Evolutionary conservation across 495 filamentous ascomycete genomes (phyloP).

Genomic region (Clohesyomyces aquaticus): DNA sequence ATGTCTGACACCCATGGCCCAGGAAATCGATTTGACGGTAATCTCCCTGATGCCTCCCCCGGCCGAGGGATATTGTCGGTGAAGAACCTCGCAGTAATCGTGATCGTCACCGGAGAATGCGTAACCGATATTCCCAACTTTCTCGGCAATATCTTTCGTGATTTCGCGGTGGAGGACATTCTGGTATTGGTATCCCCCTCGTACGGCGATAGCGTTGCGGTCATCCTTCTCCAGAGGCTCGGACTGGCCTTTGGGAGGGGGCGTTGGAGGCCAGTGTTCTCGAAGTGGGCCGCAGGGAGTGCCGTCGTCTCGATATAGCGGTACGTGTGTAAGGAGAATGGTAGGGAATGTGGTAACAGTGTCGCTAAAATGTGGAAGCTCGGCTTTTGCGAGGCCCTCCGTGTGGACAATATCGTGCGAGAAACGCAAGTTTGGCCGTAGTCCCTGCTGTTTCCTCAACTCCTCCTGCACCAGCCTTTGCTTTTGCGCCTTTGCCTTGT

Average conservation of each 20-base stretch:
- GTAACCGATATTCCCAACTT: slow-evolving; percentile 65
- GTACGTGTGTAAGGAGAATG: slow-evolving; percentile 87
- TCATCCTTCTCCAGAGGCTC: slow-evolving; percentile 67
- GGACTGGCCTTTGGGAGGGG: slow-evolving; percentile 58
- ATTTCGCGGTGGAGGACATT: slow-evolving; percentile 81
- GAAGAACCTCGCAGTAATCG: slow-evolving; percentile 91
- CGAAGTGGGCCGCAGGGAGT: slow-evolving; percentile 91
- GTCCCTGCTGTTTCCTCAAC: slow-evolving; percentile 55
- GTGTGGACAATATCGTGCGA: slow-evolving; percentile 39
- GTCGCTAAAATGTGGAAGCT: slow-evolving; percentile 32
- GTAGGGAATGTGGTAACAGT: slow-evolving; percentile 67
- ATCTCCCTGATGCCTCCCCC: slow-evolving; percentile 76
- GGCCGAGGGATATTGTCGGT: slow-evolving; percentile 65
- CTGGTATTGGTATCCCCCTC: slow-evolving; percentile 89
- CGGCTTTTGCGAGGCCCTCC: slow-evolving; percentile 29
- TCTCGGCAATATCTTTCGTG: slow-evolving; percentile 58
- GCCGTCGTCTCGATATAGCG: slow-evolving; percentile 75
- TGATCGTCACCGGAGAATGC: slow-evolving; percentile 97
- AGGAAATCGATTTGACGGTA: slow-evolving; percentile 90
- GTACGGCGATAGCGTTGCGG: slow-evolving; percentile 74
- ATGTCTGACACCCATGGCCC: slow-evolving; percentile 93
- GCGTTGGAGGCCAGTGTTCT: slow-evolving; percentile 76
- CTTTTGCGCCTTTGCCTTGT: slow-evolving; percentile 57
- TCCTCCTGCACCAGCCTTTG: slow-evolving; percentile 58
- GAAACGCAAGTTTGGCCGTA: slow-evolving; percentile 31